These are phyloP conservation scores for Aspergillus pseudonomiae DNA, from an alignment of 2,329 filamentous ascomycete genomes.

Conservation along the genomic window DNA sequence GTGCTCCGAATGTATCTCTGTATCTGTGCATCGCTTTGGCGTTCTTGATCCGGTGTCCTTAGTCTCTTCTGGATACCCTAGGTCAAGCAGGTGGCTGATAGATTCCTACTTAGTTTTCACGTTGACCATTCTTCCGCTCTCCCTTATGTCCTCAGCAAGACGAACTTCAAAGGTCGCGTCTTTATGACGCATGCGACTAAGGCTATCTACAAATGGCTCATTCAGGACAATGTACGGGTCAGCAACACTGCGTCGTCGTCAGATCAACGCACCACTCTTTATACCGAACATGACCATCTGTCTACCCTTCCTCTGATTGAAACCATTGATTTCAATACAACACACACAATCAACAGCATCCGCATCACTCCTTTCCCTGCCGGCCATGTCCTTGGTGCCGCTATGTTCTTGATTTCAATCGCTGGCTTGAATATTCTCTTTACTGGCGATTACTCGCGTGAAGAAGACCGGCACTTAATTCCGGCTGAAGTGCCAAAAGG, in stretches of 20 bases:
- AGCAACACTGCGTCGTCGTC: slow-evolving; percentile 68
- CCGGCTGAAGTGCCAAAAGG: slow-evolving; percentile 87
- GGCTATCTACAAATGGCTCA: slow-evolving; percentile 99
- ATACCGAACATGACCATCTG: slow-evolving; percentile 92
- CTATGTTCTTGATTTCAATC: slow-evolving; percentile 98
- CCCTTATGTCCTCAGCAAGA: slow-evolving; percentile 95
- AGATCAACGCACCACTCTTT: slow-evolving; percentile 69
- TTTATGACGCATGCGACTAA: slow-evolving; percentile 99
- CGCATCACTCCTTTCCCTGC: slow-evolving; percentile 96
- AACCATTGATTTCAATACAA: slow-evolving; percentile 97
- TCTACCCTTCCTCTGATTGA: slow-evolving; percentile 94
- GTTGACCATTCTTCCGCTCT: slow-evolving; percentile 98
- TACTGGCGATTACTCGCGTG: slow-evolving; percentile 94
- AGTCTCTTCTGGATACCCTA: neutral
- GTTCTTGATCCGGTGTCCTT: slow-evolving; percentile 13
- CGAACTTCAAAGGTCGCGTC: slow-evolving; percentile 92
- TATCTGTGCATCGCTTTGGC: slow-evolving; percentile 21
- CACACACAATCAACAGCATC: slow-evolving; percentile 94
- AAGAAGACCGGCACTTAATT: slow-evolving; percentile 93
- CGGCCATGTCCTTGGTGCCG: slow-evolving; percentile 94
- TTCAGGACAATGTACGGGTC: slow-evolving; percentile 93
- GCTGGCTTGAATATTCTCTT: slow-evolving; percentile 96
- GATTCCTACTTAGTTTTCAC: slow-evolving; percentile 72
- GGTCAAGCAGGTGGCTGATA: slow-evolving; percentile 31
- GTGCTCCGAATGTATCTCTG: slow-evolving; percentile 22